Evolutionary conservation across 2,329 filamentous ascomycete species (phyloP).

Genomic region (Aureobasidium melanogenum): DNA sequence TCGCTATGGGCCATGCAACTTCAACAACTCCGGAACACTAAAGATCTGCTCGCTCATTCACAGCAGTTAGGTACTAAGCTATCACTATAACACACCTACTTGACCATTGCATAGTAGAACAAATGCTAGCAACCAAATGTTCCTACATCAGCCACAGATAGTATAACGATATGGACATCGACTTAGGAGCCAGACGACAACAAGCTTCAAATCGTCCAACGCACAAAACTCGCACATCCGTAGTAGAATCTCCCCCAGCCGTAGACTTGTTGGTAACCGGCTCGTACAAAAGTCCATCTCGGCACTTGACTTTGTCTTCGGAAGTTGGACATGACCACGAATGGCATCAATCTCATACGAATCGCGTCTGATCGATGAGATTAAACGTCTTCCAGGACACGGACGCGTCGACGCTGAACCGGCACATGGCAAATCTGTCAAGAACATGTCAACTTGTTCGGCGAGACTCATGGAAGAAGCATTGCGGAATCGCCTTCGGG

Average conservation of each 20-base stretch:
- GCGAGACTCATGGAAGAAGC: not conserved
- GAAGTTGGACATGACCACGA: not conserved
- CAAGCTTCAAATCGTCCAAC: too few species aligned
- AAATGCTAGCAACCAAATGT: too few species aligned
- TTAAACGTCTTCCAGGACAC: not conserved
- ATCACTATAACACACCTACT: too few species aligned
- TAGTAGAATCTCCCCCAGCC: not conserved
- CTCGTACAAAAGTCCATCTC: not conserved
- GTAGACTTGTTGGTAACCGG: not conserved
- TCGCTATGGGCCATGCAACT: too few species aligned
- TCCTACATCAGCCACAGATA: too few species aligned
- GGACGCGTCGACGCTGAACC: not conserved
- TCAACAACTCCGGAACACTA: too few species aligned
- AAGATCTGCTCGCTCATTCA: too few species aligned
- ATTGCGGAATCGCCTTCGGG: constrained; percentile 3
- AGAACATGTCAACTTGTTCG: not conserved
- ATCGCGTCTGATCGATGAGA: not conserved
- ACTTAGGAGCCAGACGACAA: too few species aligned
- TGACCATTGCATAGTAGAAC: too few species aligned
- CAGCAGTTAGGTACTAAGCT: too few species aligned
- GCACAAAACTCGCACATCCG: too few species aligned
- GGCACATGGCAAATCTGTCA: constrained; percentile 3
- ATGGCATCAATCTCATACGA: not conserved
- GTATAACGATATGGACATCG: too few species aligned
- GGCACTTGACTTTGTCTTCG: not conserved